A percentile compares a stretch with the other conserved stretches of the same genome.
Evolutionary conservation across 108 stramenopile species (phyloP).

Genomic region (Nannochloropsis oceanica): DNA sequence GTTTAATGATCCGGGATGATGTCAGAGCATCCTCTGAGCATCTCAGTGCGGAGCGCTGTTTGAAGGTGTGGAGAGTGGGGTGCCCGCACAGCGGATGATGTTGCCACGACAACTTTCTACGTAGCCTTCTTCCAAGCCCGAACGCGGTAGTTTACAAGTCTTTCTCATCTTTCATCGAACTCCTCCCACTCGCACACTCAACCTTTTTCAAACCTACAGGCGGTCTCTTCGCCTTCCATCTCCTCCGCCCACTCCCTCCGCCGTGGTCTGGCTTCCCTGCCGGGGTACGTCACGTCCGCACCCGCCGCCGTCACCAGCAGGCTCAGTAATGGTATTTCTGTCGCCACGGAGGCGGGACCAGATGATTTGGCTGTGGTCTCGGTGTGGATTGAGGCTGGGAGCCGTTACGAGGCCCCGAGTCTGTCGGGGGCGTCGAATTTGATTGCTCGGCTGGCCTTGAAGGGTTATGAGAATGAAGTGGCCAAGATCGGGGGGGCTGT

Average conservation of each 20-base stretch:
- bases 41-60: too few species aligned
- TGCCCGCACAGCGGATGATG: too few species aligned
- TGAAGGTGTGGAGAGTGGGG: too few species aligned
- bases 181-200: neutral
- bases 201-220: neutral
- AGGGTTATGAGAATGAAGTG: constrained; percentile 29
- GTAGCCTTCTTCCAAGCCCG: too few species aligned
- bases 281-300: neutral
- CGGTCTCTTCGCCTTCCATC: neutral
- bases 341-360: constrained; percentile 27
- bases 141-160: too few species aligned
- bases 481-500: constrained; percentile 16
- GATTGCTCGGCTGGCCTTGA: constrained; percentile 95
- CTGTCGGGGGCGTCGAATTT: constrained; percentile 96
- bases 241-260: neutral
- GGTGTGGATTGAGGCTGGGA: constrained; percentile 41
- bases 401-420: constrained; percentile 72
- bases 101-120: too few species aligned
- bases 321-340: constrained; percentile 8
- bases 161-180: too few species aligned
- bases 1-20: too few species aligned
- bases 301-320: neutral
- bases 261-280: neutral
- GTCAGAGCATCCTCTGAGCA: too few species aligned
- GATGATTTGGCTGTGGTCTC: constrained; percentile 40